phyloP scores from a whole-genome alignment of 208 protist genomes.

The Leishmania gerbilli region DNA sequence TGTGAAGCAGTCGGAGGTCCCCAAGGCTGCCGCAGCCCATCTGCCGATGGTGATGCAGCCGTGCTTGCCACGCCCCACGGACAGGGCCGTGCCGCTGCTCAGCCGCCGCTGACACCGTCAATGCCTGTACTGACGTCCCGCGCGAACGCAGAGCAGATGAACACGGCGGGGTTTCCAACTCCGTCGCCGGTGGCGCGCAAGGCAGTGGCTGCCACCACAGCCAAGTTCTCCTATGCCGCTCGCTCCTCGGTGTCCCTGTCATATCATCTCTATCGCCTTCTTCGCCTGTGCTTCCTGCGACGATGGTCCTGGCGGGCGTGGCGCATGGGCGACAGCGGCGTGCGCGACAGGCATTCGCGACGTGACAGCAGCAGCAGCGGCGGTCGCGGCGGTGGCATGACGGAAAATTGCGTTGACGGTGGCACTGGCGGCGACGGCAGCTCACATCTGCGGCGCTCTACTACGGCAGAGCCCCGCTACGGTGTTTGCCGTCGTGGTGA shows the following conservation, averaged over 20 bases:
- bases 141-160: neutral
- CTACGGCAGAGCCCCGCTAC: neutral
- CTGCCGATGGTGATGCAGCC: neutral
- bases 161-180: neutral
- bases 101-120: neutral
- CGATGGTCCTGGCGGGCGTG: neutral
- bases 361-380: neutral
- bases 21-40: neutral
- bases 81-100: neutral
- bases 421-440: neutral
- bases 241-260: neutral
- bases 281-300: neutral
- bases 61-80: neutral
- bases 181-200: neutral
- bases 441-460: neutral
- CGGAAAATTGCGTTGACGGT: too few species aligned
- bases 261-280: neutral
- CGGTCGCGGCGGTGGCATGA: too few species aligned
- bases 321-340: neutral
- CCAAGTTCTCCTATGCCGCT: too few species aligned
- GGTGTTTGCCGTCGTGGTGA: neutral
- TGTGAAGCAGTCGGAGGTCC: neutral
- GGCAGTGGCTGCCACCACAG: neutral
- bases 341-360: neutral
- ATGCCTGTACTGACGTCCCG: neutral